Conservation (phyloP, 1,139 yeast species). For the Blastobotrys apis region DNA sequence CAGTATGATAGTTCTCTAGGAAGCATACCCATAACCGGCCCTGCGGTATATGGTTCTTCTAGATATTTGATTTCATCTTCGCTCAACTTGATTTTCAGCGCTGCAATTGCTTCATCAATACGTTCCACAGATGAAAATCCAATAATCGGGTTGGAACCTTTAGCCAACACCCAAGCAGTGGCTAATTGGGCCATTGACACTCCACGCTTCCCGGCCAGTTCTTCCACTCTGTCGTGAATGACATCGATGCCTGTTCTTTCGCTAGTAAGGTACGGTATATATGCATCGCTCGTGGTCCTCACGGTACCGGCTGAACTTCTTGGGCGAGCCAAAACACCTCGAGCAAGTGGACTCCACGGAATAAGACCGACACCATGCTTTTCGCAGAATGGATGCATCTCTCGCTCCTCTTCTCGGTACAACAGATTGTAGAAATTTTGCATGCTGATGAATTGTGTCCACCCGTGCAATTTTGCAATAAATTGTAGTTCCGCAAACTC, state of each 20-base stretch:
- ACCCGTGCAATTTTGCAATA: conserved; percentile 49
- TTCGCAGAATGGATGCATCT: conserved; percentile 53
- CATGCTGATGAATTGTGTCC: conserved; percentile 57
- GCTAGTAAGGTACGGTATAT: not conserved
- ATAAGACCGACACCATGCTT: conserved; percentile 45
- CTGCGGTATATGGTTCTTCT: conserved; percentile 45
- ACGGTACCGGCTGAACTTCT: not conserved
- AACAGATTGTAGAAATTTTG: conserved; percentile 54
- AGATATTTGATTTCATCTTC: conserved; percentile 45
- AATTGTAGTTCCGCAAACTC: conserved; percentile 48
- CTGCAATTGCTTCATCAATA: conserved; percentile 51
- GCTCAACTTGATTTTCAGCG: conserved; percentile 42
- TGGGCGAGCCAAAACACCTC: conserved; percentile 48
- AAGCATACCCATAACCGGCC: too few species aligned
- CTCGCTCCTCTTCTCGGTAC: conserved; percentile 58
- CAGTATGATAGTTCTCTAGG: too few species aligned
- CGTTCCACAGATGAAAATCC: conserved; percentile 50
- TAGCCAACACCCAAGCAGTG: conserved; percentile 50
- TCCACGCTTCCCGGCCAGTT: conserved; percentile 43
- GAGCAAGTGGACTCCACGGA: conserved; percentile 51
- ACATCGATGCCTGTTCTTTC: conserved; percentile 22
- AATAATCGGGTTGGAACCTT: conserved; percentile 51
- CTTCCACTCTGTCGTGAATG: conserved; percentile 50
- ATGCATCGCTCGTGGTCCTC: not conserved
- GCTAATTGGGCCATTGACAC: conserved; percentile 54